Evolutionary conservation across 2,329 filamentous ascomycete genomes (phyloP), one percentile per base, ranked within the genome.

Genomic region (Hypoxylon sp.): DNA sequence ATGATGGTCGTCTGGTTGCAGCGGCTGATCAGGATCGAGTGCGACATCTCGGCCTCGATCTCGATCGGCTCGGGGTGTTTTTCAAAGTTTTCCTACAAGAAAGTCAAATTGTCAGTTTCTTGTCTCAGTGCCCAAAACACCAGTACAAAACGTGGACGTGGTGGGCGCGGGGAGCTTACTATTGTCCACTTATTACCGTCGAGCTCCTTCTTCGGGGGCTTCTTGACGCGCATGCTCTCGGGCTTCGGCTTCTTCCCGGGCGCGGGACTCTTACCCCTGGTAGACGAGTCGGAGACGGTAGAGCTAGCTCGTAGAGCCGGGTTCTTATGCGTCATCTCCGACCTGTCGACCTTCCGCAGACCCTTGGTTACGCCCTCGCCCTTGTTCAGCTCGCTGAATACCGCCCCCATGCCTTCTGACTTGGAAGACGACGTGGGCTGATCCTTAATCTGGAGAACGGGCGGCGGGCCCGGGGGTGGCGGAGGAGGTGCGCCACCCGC

Each of bases 251-350:
- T 94, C 79, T 93, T 94, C 70, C 89, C 91, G 1, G 95, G 95
- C 17, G 92, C 91, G 1, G 93, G 94, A 68, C 92, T 96, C 84
- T 95, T 97, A 59, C 86, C 88, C 50, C 92, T 86, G 22, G 81
- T 74, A 6, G 84, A 83, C 11, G 79, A 77, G 41, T 82, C 86
- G 26, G 91, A 84, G 2, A 94, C 92, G 1, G 87, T 85, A 11
- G 91, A 91, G 64, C 83, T 83, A 22, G 91, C 86, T 66, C 95
- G 89, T 60, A 99, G 83, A 8, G 89, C 87, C 13, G 95, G 95
- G 79, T 99, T 99, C 83, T 98, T 98, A 81, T 99, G 95, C 63
- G 95, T 99, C 94, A 97, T 97, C 78, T 98, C 85, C 56, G 91
- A 95, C 75, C 90, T 91, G 80, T 97, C 94, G 51, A 99, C 95